Conservation (phyloP, 768 basidiomycete genomes). For the Tricholoma sp. region DNA sequence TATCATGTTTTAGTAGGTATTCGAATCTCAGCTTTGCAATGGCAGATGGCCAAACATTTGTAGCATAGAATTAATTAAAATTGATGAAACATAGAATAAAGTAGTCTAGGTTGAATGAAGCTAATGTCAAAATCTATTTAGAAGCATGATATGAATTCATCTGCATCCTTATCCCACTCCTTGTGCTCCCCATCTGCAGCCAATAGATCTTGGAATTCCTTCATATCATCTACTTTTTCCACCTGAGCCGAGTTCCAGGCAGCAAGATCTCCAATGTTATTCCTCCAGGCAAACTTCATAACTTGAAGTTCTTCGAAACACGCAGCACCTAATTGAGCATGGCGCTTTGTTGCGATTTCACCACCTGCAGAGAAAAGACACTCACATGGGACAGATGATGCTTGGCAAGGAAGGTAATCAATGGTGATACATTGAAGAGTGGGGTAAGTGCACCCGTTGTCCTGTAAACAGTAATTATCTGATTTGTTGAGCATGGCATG, state of each 20-base stretch:
- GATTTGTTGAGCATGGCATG: neutral
- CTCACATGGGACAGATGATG: too few species aligned
- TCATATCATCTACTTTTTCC: too few species aligned
- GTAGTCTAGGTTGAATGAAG: neutral
- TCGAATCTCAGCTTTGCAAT: neutral
- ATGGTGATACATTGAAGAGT: neutral
- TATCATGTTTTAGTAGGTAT: neutral
- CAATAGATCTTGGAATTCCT: too few species aligned
- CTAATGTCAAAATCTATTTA: neutral
- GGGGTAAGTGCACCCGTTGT: neutral
- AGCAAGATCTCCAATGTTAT: neutral
- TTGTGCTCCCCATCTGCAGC: too few species aligned
- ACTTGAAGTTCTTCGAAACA: too few species aligned
- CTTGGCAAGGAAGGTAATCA: too few species aligned
- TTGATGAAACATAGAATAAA: neutral
- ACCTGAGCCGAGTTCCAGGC: too few species aligned
- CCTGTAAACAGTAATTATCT: too few species aligned
- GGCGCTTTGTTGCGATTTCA: too few species aligned
- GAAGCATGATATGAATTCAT: neutral
- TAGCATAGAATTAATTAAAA: neutral
- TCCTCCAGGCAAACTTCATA: too few species aligned
- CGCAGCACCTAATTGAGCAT: too few species aligned
- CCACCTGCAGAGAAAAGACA: too few species aligned
- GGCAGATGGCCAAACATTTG: neutral
- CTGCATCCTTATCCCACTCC: neutral